These are phyloP conservation scores for Oidiodendron maius DNA, from an alignment of 495 filamentous ascomycete species.

Conservation along the genomic window DNA sequence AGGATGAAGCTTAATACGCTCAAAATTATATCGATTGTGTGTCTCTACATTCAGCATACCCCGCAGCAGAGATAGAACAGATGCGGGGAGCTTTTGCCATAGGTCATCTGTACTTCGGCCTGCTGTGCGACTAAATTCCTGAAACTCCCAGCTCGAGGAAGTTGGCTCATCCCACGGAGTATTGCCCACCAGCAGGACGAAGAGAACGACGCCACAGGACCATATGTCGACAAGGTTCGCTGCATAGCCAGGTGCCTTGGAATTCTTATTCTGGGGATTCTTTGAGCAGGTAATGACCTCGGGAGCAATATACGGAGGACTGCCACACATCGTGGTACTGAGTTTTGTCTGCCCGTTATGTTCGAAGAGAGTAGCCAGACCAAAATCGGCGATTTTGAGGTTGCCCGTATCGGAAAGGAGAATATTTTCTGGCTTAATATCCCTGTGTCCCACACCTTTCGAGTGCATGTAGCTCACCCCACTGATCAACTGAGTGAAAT, in stretches of 20 bases:
- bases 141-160: slow-evolving; percentile 69
- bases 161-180: slow-evolving; percentile 97
- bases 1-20: slow-evolving; percentile 84
- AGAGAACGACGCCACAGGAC: slow-evolving; percentile 95
- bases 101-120: slow-evolving; percentile 78
- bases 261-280: slow-evolving; percentile 31
- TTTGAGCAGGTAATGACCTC: slow-evolving; percentile 64
- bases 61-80: slow-evolving; percentile 79
- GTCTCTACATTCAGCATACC: slow-evolving; percentile 90
- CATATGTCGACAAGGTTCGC: slow-evolving; percentile 89
- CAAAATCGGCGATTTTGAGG: slow-evolving; percentile 96
- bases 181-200: slow-evolving; percentile 91
- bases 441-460: slow-evolving; percentile 80
- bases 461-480: slow-evolving; percentile 94
- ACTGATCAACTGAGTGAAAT: slow-evolving; percentile 86
- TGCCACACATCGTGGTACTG: slow-evolving; percentile 86
- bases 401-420: slow-evolving; percentile 75
- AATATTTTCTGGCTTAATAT: slow-evolving; percentile 91
- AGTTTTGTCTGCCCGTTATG: slow-evolving; percentile 75
- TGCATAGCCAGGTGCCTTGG: slow-evolving; percentile 63
- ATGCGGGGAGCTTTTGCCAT: slow-evolving; percentile 72
- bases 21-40: slow-evolving; percentile 70
- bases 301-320: slow-evolving; percentile 94
- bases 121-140: slow-evolving; percentile 74
- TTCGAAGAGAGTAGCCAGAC: slow-evolving; percentile 87